phyloP scores from a whole-genome alignment of 2,329 filamentous ascomycete species.

The Paracorniculantispora psalliotae region DNA sequence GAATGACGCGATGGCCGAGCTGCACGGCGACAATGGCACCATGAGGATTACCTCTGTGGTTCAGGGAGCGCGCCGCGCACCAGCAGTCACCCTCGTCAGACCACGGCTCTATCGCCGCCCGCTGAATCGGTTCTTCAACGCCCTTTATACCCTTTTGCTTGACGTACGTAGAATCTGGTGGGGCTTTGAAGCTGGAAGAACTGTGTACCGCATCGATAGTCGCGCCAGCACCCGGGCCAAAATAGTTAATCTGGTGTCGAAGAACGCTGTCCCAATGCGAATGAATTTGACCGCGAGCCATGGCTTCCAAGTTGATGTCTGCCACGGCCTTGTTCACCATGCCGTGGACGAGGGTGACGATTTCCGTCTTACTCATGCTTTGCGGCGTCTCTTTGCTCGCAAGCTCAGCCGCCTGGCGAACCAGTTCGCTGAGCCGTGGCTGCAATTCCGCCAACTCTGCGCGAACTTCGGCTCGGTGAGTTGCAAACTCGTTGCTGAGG shows the following conservation, averaged over 20 bases:
- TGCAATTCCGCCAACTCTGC: slow-evolving; percentile 36
- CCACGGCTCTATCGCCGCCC: slow-evolving; percentile 64
- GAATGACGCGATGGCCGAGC: slow-evolving; percentile 53
- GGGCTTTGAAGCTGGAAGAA: slow-evolving; percentile 50
- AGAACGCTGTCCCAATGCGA: slow-evolving; percentile 40
- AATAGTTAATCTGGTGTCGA: slow-evolving; percentile 64
- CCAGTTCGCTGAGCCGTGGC: slow-evolving; percentile 28
- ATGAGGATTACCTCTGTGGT: slow-evolving; percentile 39
- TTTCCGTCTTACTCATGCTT: slow-evolving; percentile 36
- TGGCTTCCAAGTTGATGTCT: slow-evolving; percentile 41
- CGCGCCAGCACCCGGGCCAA: slow-evolving; percentile 62
- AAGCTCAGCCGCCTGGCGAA: slow-evolving; percentile 27
- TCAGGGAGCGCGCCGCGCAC: slow-evolving; percentile 56
- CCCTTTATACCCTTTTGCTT: slow-evolving; percentile 20
- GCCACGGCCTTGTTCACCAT: slow-evolving; percentile 39
- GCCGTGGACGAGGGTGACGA: slow-evolving; percentile 36
- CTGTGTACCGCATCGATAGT: slow-evolving; percentile 54
- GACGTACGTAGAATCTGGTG: slow-evolving; percentile 9
- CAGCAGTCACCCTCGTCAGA: slow-evolving; percentile 80
- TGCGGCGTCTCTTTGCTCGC: slow-evolving; percentile 21
- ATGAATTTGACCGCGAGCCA: slow-evolving; percentile 43
- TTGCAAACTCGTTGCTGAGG: slow-evolving; percentile 34
- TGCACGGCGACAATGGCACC: slow-evolving; percentile 63
- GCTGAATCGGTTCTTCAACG: slow-evolving; percentile 25
- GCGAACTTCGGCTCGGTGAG: slow-evolving; percentile 35